These are phyloP conservation scores for Triglochin maritima DNA, from an alignment of 106 monocot genomes.

Conservation along the genomic window DNA sequence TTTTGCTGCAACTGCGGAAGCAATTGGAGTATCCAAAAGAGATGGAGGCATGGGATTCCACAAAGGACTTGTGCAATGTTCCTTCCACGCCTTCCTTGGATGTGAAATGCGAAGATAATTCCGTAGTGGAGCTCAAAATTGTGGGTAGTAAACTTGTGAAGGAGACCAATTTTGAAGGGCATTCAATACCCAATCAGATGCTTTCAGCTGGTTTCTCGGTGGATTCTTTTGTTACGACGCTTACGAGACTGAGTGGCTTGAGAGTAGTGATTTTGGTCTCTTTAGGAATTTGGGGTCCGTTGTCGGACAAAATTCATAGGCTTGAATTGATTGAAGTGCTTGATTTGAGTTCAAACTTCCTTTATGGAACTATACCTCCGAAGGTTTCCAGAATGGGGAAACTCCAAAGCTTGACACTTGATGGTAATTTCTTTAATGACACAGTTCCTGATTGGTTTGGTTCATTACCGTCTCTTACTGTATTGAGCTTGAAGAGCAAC, in stretches of 20 bases:
- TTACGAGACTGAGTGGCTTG: conserved; percentile 59
- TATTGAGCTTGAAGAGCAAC: conserved; percentile 72
- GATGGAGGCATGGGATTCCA: conserved; percentile 47
- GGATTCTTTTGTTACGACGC: conserved; percentile 81
- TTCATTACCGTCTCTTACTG: conserved; percentile 56
- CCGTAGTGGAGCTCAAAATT: conserved; percentile 64
- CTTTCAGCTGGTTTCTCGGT: conserved; percentile 47
- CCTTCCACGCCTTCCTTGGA: conserved; percentile 23
- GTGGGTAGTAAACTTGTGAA: conserved; percentile 54
- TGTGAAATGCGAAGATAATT: conserved; percentile 40
- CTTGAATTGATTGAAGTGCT: conserved; percentile 67
- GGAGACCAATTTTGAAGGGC: conserved; percentile 36
- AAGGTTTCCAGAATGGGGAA: conserved; percentile 57
- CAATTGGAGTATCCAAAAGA: conserved; percentile 67
- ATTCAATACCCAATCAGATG: conserved; percentile 30
- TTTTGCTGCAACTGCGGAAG: conserved; percentile 68
- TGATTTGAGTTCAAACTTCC: conserved; percentile 82
- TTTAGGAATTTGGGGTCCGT: conserved; percentile 92
- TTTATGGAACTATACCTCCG: conserved; percentile 70
- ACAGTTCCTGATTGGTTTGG: conserved; percentile 76
- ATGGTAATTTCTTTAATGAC: conserved; percentile 79
- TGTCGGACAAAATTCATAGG: conserved; percentile 81
- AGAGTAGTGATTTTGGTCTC: conserved; percentile 70
- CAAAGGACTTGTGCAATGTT: conserved; percentile 38
- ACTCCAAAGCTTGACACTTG: conserved; percentile 61